A percentile compares a stretch with the other conserved stretches of the same genome.
These are phyloP conservation scores for Letharia columbiana DNA, from an alignment of 495 filamentous ascomycete genomes.

Conservation along the genomic window DNA sequence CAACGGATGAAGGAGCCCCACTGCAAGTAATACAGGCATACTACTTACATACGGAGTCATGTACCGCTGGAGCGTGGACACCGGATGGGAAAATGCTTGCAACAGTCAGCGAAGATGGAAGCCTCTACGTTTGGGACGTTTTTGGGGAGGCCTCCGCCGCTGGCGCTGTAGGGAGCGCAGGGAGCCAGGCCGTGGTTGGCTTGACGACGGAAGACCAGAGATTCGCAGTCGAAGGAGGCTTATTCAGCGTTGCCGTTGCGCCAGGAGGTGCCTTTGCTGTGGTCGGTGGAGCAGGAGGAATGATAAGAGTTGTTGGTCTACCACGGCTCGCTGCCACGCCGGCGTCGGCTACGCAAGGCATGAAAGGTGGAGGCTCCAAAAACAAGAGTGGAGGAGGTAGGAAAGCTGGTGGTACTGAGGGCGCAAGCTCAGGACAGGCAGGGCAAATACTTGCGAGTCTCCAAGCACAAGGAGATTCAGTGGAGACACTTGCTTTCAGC, in stretches of 20 bases:
- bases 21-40: constrained; percentile 81
- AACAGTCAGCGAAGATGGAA: constrained; percentile 81
- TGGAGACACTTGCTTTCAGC: constrained; percentile 83
- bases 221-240: constrained; percentile 82
- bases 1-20: constrained; percentile 47
- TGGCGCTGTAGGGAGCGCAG: constrained; percentile 57
- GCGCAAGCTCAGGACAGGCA: constrained; percentile 49
- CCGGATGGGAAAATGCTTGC: constrained; percentile 81
- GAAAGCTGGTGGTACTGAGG: constrained; percentile 33
- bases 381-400: constrained; percentile 37
- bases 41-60: constrained; percentile 79
- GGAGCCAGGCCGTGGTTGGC: constrained; percentile 64
- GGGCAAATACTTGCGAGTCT: constrained; percentile 71
- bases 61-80: constrained; percentile 87
- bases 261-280: constrained; percentile 71
- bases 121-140: constrained; percentile 86
- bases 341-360: constrained; percentile 29
- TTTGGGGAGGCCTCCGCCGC: constrained; percentile 74
- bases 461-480: constrained; percentile 63
- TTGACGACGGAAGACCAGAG: constrained; percentile 79
- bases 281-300: constrained; percentile 78
- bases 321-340: constrained; percentile 50
- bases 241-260: constrained; percentile 76
- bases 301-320: constrained; percentile 73
- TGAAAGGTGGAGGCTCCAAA: constrained; percentile 37